phyloP scores from a whole-genome alignment of 2,329 filamentous ascomycete species.

The Endocalyx cinctus region DNA sequence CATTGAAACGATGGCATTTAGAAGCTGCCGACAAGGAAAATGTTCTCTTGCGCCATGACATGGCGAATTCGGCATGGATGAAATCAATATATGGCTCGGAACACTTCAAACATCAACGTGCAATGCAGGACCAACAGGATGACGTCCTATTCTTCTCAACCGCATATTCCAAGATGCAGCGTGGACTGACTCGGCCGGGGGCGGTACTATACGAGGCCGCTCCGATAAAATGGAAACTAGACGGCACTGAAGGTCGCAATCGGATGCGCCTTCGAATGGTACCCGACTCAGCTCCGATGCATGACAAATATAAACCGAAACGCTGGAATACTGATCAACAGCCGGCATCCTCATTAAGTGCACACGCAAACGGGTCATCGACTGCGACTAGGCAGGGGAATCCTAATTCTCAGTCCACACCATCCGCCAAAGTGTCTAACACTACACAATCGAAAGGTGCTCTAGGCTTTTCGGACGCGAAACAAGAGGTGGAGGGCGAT shows the following conservation, averaged over 20 bases:
- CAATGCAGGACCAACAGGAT: constrained; percentile 90
- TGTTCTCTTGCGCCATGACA: constrained; percentile 74
- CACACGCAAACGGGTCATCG: constrained; percentile 18
- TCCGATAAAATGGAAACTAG: constrained; percentile 78
- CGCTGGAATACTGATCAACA: constrained; percentile 51
- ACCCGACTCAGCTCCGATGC: constrained; percentile 65
- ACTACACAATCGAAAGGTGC: too few species aligned
- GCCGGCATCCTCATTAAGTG: constrained; percentile 30
- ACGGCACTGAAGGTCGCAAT: constrained; percentile 92
- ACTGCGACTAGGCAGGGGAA: constrained; percentile 9
- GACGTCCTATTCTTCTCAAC: constrained; percentile 74
- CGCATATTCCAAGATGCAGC: constrained; percentile 72
- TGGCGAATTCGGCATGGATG: constrained; percentile 85
- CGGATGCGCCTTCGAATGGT: constrained; percentile 87
- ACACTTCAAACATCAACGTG: constrained; percentile 83
- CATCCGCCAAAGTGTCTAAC: too few species aligned
- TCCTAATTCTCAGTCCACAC: too few species aligned
- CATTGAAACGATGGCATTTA: constrained; percentile 71
- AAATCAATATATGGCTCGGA: constrained; percentile 93
- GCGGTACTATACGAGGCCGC: constrained; percentile 69
- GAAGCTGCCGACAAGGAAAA: constrained; percentile 67
- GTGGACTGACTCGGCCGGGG: constrained; percentile 72
- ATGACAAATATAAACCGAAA: constrained; percentile 81
- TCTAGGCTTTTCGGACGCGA: too few species aligned
- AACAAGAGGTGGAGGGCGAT: too few species aligned